Evolutionary conservation across 2,329 filamentous ascomycete genomes (phyloP).

Genomic region (Ophiostoma tasmaniense): DNA sequence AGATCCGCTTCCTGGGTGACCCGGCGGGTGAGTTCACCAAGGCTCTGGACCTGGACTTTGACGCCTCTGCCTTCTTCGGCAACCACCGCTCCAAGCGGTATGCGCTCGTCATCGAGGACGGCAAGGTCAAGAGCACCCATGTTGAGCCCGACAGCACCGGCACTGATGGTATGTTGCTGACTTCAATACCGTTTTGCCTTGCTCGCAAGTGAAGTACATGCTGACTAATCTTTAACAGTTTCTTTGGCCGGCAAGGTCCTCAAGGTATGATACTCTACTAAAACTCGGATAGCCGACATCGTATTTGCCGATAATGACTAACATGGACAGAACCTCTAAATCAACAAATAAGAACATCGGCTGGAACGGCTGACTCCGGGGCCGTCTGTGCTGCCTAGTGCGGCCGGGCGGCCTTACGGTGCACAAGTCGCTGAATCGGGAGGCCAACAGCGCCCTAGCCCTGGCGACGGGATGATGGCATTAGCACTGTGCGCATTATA

Average conservation of each 20-base stretch:
- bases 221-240: slow-evolving; percentile 28
- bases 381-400: not conserved
- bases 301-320: not conserved
- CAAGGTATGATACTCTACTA: not conserved
- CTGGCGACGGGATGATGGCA: not conserved
- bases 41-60: slow-evolving; percentile 74
- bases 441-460: not conserved
- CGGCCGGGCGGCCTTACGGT: not conserved
- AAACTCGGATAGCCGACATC: no score
- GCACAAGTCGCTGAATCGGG: not conserved
- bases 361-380: not conserved
- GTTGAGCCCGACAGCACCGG: slow-evolving; percentile 87
- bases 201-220: not conserved
- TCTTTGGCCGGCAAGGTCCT: slow-evolving; percentile 46
- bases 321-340: not conserved
- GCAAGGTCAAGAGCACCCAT: slow-evolving; percentile 71
- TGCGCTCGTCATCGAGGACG: slow-evolving; percentile 71
- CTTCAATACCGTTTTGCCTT: not conserved
- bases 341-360: not conserved
- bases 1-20: slow-evolving; percentile 88
- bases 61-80: slow-evolving; percentile 71
- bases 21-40: slow-evolving; percentile 72
- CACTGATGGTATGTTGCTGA: slow-evolving; percentile 37
- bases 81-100: slow-evolving; percentile 80
- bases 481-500: not conserved